Evolutionary conservation across 2,329 filamentous ascomycete species (phyloP).

Genomic region (Venturia pyrina): DNA sequence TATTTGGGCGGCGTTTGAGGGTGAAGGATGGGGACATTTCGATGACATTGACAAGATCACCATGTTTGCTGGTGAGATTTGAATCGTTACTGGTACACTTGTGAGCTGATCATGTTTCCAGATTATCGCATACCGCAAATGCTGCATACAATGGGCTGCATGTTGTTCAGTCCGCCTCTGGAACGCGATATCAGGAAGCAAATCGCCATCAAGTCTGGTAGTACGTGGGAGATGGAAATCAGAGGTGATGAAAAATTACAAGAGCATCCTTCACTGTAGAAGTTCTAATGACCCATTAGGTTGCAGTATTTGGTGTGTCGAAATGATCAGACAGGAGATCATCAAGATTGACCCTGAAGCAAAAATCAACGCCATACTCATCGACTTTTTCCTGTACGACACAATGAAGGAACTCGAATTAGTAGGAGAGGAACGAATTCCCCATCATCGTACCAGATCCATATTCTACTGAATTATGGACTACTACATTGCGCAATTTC

Average conservation of each 20-base stretch:
- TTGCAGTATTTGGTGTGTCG: constrained; percentile 93
- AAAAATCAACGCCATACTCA: constrained; percentile 73
- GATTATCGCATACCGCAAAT: constrained; percentile 97
- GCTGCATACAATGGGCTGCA: constrained; percentile 68
- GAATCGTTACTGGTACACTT: constrained; percentile 9
- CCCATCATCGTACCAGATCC: constrained; percentile 82
- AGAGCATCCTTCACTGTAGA: too few species aligned
- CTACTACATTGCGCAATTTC: neutral
- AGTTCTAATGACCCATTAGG: constrained; percentile 34
- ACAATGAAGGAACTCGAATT: constrained; percentile 75
- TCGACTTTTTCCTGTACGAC: constrained; percentile 97
- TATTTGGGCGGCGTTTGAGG: constrained; percentile 91
- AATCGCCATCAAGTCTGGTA: constrained; percentile 58
- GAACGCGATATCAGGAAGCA: constrained; percentile 58
- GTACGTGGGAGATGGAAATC: constrained; percentile 75
- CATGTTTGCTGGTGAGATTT: constrained; percentile 67
- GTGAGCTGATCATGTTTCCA: constrained; percentile 17
- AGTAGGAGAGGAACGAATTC: constrained; percentile 44
- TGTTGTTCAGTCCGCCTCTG: constrained; percentile 75
- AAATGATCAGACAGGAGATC: constrained; percentile 78
- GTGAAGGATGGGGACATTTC: constrained; percentile 69
- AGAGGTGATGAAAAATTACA: constrained; percentile 45
- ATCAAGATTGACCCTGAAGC: constrained; percentile 59
- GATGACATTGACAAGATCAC: constrained; percentile 89
- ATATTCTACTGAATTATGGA: constrained; percentile 69